A percentile compares a stretch with the other conserved stretches of the same genome.
Evolutionary conservation across 176 grass and related monocot genomes (phyloP).

Genomic region (Dendrocalamus sinicus): DNA sequence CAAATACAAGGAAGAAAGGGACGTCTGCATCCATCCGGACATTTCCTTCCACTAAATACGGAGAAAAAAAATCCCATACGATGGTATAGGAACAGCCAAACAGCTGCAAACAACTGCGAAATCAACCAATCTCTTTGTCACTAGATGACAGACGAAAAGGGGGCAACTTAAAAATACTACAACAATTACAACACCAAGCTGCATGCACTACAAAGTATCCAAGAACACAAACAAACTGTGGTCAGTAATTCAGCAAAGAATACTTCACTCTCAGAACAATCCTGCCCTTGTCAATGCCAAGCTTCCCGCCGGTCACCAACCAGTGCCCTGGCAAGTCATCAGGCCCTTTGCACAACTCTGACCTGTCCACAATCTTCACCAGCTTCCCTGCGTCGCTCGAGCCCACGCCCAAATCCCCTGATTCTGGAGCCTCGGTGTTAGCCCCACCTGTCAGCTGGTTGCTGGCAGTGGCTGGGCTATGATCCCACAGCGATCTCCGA

Average conservation of each 20-base stretch:
- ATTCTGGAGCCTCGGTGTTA: background rate
- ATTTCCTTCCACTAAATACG: background rate
- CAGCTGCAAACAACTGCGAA: conserved; percentile 21
- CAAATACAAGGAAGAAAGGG: background rate
- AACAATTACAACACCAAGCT: conserved; percentile 4
- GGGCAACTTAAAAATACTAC: background rate
- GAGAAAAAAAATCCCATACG: background rate
- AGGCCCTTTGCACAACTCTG: conserved; percentile 63
- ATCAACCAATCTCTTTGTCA: conserved; percentile 7
- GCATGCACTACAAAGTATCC: background rate
- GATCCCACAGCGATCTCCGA: conserved; percentile 72
- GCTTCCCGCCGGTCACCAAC: conserved; percentile 74
- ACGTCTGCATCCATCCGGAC: background rate
- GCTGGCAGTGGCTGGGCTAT: conserved; percentile 38
- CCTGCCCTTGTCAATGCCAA: conserved; percentile 61
- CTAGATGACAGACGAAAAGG: background rate
- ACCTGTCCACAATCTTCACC: conserved; percentile 62
- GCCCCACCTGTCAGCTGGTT: conserved; percentile 21
- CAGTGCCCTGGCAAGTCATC: conserved; percentile 72
- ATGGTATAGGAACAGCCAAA: background rate
- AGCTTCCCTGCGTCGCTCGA: conserved; percentile 44
- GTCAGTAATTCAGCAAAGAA: conserved; percentile 69
- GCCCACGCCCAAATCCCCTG: conserved; percentile 36
- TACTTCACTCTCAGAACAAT: conserved; percentile 72
- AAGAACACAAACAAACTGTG: background rate